Percentiles rank a stretch among this genome's conserved stretches.
Conservation (phyloP, 2,329 filamentous ascomycete species). For the Aspergillus pseudoterreus region DNA sequence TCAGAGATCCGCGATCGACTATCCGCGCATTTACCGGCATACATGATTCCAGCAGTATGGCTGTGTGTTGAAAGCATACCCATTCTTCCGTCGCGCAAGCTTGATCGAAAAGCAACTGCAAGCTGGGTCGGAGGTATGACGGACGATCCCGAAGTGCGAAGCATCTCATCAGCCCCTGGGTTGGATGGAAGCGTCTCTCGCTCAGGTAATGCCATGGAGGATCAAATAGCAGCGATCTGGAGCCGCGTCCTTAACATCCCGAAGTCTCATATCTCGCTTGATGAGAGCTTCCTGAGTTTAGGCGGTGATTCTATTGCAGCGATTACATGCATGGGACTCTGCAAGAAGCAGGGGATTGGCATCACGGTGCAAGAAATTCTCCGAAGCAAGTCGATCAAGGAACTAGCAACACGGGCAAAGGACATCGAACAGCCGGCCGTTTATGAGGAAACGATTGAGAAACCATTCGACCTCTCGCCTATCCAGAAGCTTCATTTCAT, state of each 20-base stretch:
- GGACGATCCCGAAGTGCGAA: slow-evolving; percentile 22
- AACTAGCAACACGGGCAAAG: slow-evolving; percentile 30
- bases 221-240: slow-evolving; percentile 30
- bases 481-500: slow-evolving; percentile 39
- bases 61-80: slow-evolving; percentile 45
- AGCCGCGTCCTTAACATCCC: slow-evolving; percentile 40
- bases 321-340: slow-evolving; percentile 48
- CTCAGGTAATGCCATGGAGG: slow-evolving; percentile 26
- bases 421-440: slow-evolving; percentile 27
- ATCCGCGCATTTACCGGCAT: slow-evolving; percentile 37
- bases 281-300: slow-evolving; percentile 41
- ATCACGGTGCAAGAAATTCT: slow-evolving; percentile 49
- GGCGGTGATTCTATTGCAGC: slow-evolving; percentile 51
- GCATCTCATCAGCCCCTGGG: background rate
- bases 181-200: slow-evolving; percentile 4
- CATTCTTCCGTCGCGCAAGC: slow-evolving; percentile 44
- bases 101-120: slow-evolving; percentile 39
- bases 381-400: slow-evolving; percentile 44
- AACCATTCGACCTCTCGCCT: slow-evolving; percentile 33
- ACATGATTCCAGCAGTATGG: slow-evolving; percentile 48
- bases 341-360: slow-evolving; percentile 44
- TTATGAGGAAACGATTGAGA: slow-evolving; percentile 31
- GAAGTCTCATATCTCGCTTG: slow-evolving; percentile 26
- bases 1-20: slow-evolving; percentile 27
- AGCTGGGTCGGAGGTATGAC: slow-evolving; percentile 30